Percentiles rank a stretch among this genome's conserved stretches.
These are phyloP conservation scores for Talaromyces sp. DNA, from an alignment of 2,329 filamentous ascomycete species.

Conservation along the genomic window DNA sequence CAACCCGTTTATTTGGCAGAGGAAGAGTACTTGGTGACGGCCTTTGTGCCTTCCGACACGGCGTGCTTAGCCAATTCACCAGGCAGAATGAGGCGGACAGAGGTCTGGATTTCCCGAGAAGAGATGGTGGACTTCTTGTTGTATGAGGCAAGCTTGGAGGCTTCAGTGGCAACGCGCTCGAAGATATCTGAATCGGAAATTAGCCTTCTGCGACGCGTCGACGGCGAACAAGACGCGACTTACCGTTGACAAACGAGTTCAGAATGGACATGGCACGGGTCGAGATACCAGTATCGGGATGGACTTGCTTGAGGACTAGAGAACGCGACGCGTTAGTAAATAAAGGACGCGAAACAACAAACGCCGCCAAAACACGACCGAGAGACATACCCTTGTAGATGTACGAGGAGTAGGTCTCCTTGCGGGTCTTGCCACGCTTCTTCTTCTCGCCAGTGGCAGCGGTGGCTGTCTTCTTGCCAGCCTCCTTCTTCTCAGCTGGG, in stretches of 20 bases:
- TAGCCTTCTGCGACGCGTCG: background rate
- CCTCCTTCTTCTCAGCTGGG: conserved; percentile 98
- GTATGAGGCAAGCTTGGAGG: conserved; percentile 98
- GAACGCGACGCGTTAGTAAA: conserved; percentile 34
- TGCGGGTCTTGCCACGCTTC: conserved; percentile 99
- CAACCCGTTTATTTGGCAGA: conserved; percentile 87
- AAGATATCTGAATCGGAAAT: conserved; percentile 72
- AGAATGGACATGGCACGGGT: conserved; percentile 99
- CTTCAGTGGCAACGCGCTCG: conserved; percentile 97
- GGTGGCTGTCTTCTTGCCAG: conserved; percentile 91
- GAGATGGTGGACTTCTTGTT: conserved; percentile 99
- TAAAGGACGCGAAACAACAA: background rate
- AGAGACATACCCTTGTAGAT: conserved; percentile 87
- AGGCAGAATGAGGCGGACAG: conserved; percentile 94
- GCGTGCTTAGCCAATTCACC: conserved; percentile 99
- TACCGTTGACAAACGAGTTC: conserved; percentile 99
- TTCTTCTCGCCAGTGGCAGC: conserved; percentile 97
- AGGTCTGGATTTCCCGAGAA: conserved; percentile 98
- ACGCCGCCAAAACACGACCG: background rate
- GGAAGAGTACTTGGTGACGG: conserved; percentile 99
- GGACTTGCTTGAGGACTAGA: conserved; percentile 97
- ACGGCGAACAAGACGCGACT: conserved; percentile 28
- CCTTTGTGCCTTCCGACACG: conserved; percentile 99
- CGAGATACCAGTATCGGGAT: conserved; percentile 99
- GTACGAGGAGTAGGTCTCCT: conserved; percentile 99